Percentiles rank a stretch among this genome's conserved stretches.
Evolutionary conservation across 306 rosid species (phyloP).

Genomic region (Mucuna pruriens): DNA sequence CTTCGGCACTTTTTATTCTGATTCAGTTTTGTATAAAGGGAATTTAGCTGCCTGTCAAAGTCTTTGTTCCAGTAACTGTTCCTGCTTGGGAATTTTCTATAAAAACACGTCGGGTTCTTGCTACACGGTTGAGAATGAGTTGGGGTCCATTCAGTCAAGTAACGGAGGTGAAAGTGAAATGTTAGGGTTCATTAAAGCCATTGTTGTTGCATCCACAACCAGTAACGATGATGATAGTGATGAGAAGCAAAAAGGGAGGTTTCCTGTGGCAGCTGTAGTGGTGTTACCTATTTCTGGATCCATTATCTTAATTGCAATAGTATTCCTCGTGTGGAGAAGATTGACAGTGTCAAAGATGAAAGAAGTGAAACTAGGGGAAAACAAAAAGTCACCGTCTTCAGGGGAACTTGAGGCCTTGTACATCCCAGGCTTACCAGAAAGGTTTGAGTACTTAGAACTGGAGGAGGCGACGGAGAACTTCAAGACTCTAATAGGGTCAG

Average conservation of each 20-base stretch:
- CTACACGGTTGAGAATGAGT: constrained; percentile 56
- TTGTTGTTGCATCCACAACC: constrained; percentile 31
- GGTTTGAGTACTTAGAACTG: constrained; percentile 75
- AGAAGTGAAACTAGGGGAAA: constrained; percentile 56
- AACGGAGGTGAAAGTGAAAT: constrained; percentile 34
- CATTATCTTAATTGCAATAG: constrained; percentile 50
- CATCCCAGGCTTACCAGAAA: constrained; percentile 91
- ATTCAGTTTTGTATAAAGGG: constrained; percentile 52
- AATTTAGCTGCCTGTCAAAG: constrained; percentile 61
- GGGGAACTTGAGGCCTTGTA: constrained; percentile 67
- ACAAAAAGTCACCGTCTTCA: constrained; percentile 60
- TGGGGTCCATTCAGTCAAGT: constrained; percentile 67
- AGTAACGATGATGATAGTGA: neutral
- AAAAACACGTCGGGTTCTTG: constrained; percentile 71
- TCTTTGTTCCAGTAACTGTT: constrained; percentile 72
- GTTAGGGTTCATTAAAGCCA: constrained; percentile 67
- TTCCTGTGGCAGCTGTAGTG: constrained; percentile 70
- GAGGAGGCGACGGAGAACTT: constrained; percentile 78
- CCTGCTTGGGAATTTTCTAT: constrained; percentile 79
- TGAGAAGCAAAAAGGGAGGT: constrained; percentile 19
- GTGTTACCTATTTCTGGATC: constrained; percentile 63
- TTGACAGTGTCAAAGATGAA: constrained; percentile 34
- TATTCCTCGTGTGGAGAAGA: constrained; percentile 68
- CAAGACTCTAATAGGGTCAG: constrained; percentile 79
- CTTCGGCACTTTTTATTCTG: constrained; percentile 56